Evolutionary conservation across 768 basidiomycete species (phyloP).

Genomic region (Steccherinum ochraceum): DNA sequence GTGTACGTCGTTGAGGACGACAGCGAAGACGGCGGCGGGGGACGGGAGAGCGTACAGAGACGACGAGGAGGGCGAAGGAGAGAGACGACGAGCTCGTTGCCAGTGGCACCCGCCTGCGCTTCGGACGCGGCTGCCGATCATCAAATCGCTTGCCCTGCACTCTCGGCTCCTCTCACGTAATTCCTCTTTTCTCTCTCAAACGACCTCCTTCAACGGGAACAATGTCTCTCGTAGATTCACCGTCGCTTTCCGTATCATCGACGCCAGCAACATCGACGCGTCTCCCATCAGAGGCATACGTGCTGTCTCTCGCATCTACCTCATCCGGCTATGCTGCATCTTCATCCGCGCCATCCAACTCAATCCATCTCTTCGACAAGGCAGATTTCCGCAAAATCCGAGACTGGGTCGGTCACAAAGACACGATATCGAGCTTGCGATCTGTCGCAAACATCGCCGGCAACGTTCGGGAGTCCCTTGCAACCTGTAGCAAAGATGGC

Average conservation of each 20-base stretch:
- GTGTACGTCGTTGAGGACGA: slow-evolving; percentile 19
- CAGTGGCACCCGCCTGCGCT: no score
- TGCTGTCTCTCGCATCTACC: slow-evolving; percentile 50
- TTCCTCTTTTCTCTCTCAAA: no score
- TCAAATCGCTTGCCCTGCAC: slow-evolving; percentile 1
- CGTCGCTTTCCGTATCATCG: slow-evolving; percentile 17
- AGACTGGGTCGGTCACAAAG: slow-evolving; percentile 51
- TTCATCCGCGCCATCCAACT: slow-evolving; percentile 54
- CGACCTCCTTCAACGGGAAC: neutral
- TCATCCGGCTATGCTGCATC: slow-evolving; percentile 51
- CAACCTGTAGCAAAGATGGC: slow-evolving; percentile 70
- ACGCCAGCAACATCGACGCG: slow-evolving; percentile 25
- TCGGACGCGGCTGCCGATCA: slow-evolving; percentile 5
- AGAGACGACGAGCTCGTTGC: slow-evolving; percentile 8
- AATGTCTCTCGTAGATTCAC: slow-evolving; percentile 29
- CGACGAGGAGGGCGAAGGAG: slow-evolving; percentile 16
- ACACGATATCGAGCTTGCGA: slow-evolving; percentile 50
- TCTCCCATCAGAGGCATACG: slow-evolving; percentile 44
- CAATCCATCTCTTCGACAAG: slow-evolving; percentile 64
- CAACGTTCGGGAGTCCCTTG: slow-evolving; percentile 35
- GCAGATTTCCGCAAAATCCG: slow-evolving; percentile 38
- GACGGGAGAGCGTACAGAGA: slow-evolving; percentile 11
- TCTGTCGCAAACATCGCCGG: slow-evolving; percentile 37
- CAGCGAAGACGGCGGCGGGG: slow-evolving; percentile 18
- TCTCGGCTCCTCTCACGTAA: no score